These are phyloP conservation scores for Oemleria cerasiformis DNA, from an alignment of 306 rosid genomes.

Conservation along the genomic window DNA sequence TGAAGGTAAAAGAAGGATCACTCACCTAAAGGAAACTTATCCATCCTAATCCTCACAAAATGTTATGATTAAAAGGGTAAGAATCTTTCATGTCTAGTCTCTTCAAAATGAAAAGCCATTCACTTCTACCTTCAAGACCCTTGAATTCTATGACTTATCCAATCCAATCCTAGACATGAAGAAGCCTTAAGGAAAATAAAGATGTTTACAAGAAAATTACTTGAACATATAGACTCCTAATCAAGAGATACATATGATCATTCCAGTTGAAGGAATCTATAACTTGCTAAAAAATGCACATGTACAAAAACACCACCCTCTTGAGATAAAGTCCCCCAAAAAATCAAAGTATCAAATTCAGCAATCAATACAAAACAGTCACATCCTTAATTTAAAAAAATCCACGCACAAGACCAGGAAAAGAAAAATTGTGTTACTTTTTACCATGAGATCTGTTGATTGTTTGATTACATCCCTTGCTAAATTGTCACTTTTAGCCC, in stretches of 20 bases:
- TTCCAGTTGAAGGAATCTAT: neutral
- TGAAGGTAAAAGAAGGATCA: too few relatives aligned
- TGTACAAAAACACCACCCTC: neutral
- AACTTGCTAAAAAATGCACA: neutral
- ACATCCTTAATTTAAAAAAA: neutral
- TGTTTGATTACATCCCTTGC: constrained; percentile 75
- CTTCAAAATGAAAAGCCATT: too few relatives aligned
- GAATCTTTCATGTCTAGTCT: too few relatives aligned
- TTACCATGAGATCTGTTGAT: constrained; percentile 61
- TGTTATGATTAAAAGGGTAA: too few relatives aligned
- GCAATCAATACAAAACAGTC: neutral
- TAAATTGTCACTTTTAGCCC: constrained; percentile 87
- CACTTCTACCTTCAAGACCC: too few relatives aligned
- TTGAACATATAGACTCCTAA: neutral
- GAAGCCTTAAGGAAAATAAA: neutral
- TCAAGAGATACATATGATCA: neutral
- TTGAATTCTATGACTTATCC: too few relatives aligned
- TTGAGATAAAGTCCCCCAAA: neutral
- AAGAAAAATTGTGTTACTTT: constrained; percentile 1
- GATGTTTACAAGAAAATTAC: neutral
- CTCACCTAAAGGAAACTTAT: too few relatives aligned
- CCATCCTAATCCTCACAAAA: too few relatives aligned
- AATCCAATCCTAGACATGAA: too few relatives aligned
- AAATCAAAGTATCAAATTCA: neutral
- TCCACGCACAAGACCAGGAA: neutral